These are phyloP conservation scores for Phytophthora ohioensis DNA, from an alignment of 352 stramenopile species.

Conservation along the genomic window DNA sequence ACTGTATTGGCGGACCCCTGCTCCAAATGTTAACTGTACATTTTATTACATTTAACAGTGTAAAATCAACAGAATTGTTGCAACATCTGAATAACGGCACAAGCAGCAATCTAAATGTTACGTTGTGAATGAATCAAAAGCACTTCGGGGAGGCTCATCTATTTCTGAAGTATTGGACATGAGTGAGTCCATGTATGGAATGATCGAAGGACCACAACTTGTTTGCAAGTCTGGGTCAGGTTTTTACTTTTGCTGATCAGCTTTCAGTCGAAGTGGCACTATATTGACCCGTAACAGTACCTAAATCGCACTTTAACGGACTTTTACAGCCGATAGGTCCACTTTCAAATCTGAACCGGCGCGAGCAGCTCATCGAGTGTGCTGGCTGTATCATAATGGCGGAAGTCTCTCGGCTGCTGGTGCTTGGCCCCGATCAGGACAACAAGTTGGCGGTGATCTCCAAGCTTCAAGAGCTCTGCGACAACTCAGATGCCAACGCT, in stretches of 20 bases:
- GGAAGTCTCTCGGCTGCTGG: slow-evolving; percentile 48
- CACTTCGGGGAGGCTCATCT: no score
- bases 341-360: slow-evolving; percentile 24
- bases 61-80: no score
- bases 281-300: background rate
- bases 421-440: slow-evolving; percentile 50
- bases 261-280: slow-evolving; percentile 6
- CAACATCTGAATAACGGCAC: no score
- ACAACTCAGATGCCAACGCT: slow-evolving; percentile 14
- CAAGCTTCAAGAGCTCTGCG: slow-evolving; percentile 46
- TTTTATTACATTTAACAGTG: no score
- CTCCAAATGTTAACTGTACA: no score
- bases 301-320: background rate
- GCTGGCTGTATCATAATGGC: slow-evolving; percentile 13
- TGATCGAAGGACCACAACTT: no score
- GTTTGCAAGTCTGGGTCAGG: no score
- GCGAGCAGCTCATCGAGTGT: background rate
- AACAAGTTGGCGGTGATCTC: slow-evolving; percentile 31
- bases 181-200: no score
- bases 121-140: no score
- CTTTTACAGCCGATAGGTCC: background rate
- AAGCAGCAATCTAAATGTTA: no score
- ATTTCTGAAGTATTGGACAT: no score
- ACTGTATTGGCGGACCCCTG: no score
- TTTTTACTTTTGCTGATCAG: background rate